Conservation (phyloP, 768 basidiomycete genomes). For the Lactarius hatsudake region DNA sequence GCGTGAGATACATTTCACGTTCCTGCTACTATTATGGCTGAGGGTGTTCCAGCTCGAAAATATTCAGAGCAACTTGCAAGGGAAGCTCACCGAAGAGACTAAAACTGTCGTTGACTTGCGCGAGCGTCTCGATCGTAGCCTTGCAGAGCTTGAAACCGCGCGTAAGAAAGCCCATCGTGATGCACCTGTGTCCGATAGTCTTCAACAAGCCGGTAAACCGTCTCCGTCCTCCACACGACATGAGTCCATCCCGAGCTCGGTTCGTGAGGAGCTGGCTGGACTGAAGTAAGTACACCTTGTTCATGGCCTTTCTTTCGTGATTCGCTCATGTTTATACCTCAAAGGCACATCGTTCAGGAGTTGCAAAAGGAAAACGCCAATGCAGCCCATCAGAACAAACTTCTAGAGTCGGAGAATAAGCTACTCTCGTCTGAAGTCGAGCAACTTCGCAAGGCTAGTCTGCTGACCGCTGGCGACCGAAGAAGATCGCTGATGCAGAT, state of each 20-base stretch:
- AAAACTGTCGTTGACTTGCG: conserved; percentile 28
- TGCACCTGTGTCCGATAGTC: conserved; percentile 42
- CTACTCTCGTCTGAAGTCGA: conserved; percentile 62
- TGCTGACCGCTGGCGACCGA: not conserved
- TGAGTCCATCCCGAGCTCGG: conserved; percentile 41
- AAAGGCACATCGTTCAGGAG: conserved; percentile 79
- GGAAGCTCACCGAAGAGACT: conserved; percentile 19
- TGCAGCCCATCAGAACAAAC: conserved; percentile 58
- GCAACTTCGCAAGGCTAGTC: conserved; percentile 66
- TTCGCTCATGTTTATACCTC: conserved; percentile 32
- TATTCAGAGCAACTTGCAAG: conserved; percentile 6
- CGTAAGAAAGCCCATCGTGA: conserved; percentile 65
- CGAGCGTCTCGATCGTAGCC: conserved; percentile 40
- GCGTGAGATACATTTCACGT: conserved; percentile 8
- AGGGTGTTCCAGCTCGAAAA: conserved; percentile 18
- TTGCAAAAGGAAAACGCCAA: conserved; percentile 77
- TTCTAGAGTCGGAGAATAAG: conserved; percentile 77
- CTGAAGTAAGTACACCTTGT: conserved; percentile 57
- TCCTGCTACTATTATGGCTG: not conserved
- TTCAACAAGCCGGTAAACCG: conserved; percentile 33
- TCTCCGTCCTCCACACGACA: conserved; percentile 39
- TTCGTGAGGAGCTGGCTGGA: conserved; percentile 71
- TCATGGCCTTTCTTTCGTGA: not conserved
- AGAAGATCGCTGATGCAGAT: conserved; percentile 6
- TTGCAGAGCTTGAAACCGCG: conserved; percentile 52